phyloP scores from a whole-genome alignment of 2,329 filamentous ascomycete species.

The Aspergillus latus region DNA sequence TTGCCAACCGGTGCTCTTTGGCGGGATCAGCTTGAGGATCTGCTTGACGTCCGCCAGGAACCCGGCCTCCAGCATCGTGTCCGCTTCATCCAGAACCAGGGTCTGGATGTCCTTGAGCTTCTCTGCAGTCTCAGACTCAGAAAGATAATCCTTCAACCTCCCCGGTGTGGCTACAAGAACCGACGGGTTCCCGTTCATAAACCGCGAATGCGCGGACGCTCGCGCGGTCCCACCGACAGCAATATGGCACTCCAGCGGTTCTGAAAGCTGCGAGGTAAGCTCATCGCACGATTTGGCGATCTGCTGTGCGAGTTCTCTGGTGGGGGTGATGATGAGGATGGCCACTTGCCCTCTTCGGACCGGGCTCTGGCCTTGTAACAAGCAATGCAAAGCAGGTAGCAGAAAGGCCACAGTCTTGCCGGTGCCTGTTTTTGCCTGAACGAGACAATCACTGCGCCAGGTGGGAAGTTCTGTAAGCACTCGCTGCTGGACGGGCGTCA shows the following conservation, averaged over 20 bases:
- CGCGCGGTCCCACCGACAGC: constrained; percentile 44
- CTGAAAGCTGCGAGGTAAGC: constrained; percentile 42
- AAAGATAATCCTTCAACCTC: constrained; percentile 49
- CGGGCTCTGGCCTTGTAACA: constrained; percentile 35
- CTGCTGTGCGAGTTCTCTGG: constrained; percentile 51
- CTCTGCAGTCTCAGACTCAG: constrained; percentile 42
- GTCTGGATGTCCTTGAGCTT: constrained; percentile 50
- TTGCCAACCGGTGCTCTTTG: constrained; percentile 47
- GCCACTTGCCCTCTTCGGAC: constrained; percentile 40
- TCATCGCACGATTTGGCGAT: constrained; percentile 50
- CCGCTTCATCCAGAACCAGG: constrained; percentile 49
- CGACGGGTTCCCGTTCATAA: constrained; percentile 32
- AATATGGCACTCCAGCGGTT: constrained; percentile 45
- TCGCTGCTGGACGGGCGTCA: constrained; percentile 57
- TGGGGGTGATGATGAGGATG: constrained; percentile 50
- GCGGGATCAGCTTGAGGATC: constrained; percentile 53
- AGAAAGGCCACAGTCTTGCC: constrained; percentile 53
- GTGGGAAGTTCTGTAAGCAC: constrained; percentile 53
- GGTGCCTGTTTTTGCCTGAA: constrained; percentile 54
- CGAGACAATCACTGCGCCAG: constrained; percentile 53
- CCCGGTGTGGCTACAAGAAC: constrained; percentile 52
- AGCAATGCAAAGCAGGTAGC: constrained; percentile 49
- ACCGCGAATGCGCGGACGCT: constrained; percentile 28
- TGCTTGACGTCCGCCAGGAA: constrained; percentile 55
- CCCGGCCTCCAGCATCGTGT: constrained; percentile 34